phyloP scores from a whole-genome alignment of 345 rosid genomes.

The Bruguiera sexangula region DNA sequence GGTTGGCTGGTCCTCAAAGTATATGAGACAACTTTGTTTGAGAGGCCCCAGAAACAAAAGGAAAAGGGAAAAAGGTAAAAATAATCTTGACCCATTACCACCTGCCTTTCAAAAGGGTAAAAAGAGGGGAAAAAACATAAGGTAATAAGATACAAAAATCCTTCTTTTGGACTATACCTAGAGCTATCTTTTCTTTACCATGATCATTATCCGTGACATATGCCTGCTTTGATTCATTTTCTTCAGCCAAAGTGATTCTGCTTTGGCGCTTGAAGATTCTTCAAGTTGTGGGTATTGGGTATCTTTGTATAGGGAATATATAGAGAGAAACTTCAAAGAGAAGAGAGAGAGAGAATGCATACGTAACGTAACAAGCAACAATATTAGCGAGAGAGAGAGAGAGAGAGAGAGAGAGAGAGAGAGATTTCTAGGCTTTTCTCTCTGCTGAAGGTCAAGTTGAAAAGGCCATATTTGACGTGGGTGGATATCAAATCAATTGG shows the following conservation, averaged over 20 bases:
- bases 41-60: slow-evolving; percentile 47
- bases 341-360: slow-evolving; percentile 32
- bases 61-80: slow-evolving; percentile 27
- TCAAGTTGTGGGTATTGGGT: slow-evolving; percentile 42
- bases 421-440: slow-evolving; percentile 35
- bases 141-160: slow-evolving; percentile 29
- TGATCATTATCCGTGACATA: slow-evolving; percentile 30
- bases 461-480: slow-evolving; percentile 35
- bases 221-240: slow-evolving; percentile 23
- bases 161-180: slow-evolving; percentile 41
- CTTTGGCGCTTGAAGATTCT: slow-evolving; percentile 42
- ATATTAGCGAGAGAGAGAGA: background rate
- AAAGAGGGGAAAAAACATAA: slow-evolving; percentile 16
- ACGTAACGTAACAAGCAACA: background rate
- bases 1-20: slow-evolving; percentile 34
- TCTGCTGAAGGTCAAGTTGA: slow-evolving; percentile 28
- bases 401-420: slow-evolving; percentile 11
- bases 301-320: slow-evolving; percentile 17
- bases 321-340: slow-evolving; percentile 19
- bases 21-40: slow-evolving; percentile 55
- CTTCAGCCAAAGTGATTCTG: slow-evolving; percentile 32
- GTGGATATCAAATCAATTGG: slow-evolving; percentile 30
- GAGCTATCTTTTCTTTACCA: slow-evolving; percentile 14
- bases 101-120: slow-evolving; percentile 14
- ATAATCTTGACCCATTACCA: slow-evolving; percentile 26